A percentile compares a stretch with the other conserved stretches of the same genome.
Conservation (phyloP, 1,284 basidiomycete genomes). For the Hemileia vastatrix region DNA sequence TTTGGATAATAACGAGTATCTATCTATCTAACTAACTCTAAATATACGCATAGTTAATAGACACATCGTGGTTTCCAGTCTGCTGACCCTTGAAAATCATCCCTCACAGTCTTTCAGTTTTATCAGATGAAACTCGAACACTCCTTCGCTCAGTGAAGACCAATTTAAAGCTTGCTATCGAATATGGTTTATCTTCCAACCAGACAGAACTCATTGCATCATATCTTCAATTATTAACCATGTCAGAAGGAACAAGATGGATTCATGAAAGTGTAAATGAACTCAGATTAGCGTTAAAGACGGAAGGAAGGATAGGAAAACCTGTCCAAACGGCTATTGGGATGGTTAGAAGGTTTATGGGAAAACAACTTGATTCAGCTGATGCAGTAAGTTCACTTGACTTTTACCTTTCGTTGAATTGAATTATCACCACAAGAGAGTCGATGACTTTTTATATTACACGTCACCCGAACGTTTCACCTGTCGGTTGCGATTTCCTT, state of each 20-base stretch:
- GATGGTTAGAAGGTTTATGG: constrained; percentile 63
- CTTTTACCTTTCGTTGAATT: no score
- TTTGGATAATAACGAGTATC: constrained; percentile 62
- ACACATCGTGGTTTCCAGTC: constrained; percentile 36
- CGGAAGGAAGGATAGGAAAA: constrained; percentile 53
- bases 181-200: constrained; percentile 62
- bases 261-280: constrained; percentile 53
- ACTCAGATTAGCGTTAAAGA: constrained; percentile 55
- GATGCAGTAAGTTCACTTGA: constrained; percentile 64
- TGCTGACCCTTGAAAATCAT: background rate
- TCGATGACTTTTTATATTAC: no score
- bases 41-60: constrained; percentile 60
- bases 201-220: constrained; percentile 69
- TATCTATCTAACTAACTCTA: constrained; percentile 53
- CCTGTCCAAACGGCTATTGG: constrained; percentile 59
- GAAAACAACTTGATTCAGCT: constrained; percentile 62
- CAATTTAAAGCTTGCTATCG: constrained; percentile 70
- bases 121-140: constrained; percentile 24
- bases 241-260: constrained; percentile 78
- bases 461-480: no score
- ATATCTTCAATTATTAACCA: constrained; percentile 65
- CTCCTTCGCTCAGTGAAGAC: constrained; percentile 49
- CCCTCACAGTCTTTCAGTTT: constrained; percentile 8
- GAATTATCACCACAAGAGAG: no score
- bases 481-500: no score